Percentiles rank a stretch among this genome's conserved stretches.
Conservation (phyloP, 2,329 filamentous ascomycete species). For the Beauveria medogensis region DNA sequence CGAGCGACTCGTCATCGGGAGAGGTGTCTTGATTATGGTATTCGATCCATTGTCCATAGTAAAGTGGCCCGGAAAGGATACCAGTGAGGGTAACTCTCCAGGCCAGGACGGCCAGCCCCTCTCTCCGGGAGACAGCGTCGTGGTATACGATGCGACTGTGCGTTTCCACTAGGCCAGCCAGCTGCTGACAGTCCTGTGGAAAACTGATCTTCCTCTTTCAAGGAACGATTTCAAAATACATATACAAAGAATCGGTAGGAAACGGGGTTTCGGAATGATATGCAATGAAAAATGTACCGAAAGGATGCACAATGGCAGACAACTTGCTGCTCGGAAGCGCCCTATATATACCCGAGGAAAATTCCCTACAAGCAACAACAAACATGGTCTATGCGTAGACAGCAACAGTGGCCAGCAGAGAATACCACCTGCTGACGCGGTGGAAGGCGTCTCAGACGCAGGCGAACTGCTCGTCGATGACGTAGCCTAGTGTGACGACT, state of each 20-base stretch:
- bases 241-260: background rate
- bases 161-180: background rate
- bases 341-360: background rate
- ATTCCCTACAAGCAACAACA: background rate
- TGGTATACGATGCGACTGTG: slow-evolving; percentile 5
- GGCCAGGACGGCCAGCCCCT: background rate
- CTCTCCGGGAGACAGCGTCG: background rate
- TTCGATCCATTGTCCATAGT: background rate
- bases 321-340: background rate
- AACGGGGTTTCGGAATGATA: background rate
- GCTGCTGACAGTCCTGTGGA: too few species aligned
- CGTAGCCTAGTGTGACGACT: background rate
- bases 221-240: background rate
- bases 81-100: background rate
- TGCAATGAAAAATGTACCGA: background rate
- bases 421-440: background rate
- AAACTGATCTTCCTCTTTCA: background rate
- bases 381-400: background rate
- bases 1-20: background rate
- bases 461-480: background rate
- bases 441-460: background rate
- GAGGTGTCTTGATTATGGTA: slow-evolving; percentile 4
- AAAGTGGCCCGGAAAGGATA: background rate
- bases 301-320: background rate
- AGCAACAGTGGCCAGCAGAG: background rate